Conservation (phyloP, 83 land plant species). For the Isoetes engelmannii region DNA sequence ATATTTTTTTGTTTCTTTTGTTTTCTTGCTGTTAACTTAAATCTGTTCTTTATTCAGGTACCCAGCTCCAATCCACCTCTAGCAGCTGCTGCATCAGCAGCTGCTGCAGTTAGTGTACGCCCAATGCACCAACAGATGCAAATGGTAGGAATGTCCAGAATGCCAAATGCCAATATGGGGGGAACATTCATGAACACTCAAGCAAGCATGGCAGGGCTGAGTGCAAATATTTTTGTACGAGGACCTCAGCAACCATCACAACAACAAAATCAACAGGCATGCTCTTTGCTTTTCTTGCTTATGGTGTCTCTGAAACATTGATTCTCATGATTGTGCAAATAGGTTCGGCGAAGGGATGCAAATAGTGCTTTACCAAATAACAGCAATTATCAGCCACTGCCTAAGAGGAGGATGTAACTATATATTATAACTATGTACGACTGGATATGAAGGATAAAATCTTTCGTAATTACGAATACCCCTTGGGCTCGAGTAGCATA, state of each 20-base stretch:
- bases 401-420: too few relatives aligned
- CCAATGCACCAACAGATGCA: slow-evolving; percentile 34
- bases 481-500: too few relatives aligned
- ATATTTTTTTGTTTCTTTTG: not conserved
- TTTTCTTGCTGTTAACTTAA: not conserved
- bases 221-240: slow-evolving; percentile 52
- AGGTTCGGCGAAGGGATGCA: too few relatives aligned
- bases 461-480: too few relatives aligned
- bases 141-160: slow-evolving; percentile 43
- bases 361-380: too few relatives aligned
- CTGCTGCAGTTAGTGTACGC: slow-evolving; percentile 21
- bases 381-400: too few relatives aligned
- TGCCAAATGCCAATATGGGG: slow-evolving; percentile 44
- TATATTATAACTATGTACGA: too few relatives aligned
- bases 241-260: slow-evolving; percentile 44
- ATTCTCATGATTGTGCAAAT: too few relatives aligned
- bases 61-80: slow-evolving; percentile 41
- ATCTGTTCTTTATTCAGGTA: slow-evolving; percentile 13
- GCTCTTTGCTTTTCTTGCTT: too few relatives aligned
- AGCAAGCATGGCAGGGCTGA: slow-evolving; percentile 46
- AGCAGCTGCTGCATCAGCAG: slow-evolving; percentile 31
- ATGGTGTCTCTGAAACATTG: too few relatives aligned
- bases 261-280: slow-evolving; percentile 40
- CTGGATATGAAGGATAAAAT: too few relatives aligned
- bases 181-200: slow-evolving; percentile 48